Conservation (phyloP, 2,329 filamentous ascomycete species). For the Fusarium goolgardi region DNA sequence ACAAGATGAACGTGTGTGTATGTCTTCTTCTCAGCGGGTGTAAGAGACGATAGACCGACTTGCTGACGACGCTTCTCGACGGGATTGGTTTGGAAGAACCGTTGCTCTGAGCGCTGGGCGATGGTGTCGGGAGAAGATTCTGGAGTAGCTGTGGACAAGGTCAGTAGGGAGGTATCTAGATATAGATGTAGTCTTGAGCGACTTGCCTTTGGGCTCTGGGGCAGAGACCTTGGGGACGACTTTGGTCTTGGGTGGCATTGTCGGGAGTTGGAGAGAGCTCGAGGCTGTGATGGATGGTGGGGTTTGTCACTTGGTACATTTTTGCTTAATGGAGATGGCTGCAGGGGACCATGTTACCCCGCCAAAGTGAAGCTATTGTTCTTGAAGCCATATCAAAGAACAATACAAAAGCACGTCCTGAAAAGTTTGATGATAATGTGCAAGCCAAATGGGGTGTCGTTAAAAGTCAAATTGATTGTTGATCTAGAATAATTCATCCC, state of each 20-base stretch:
- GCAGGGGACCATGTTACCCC: constrained; percentile 38
- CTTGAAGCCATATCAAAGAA: constrained; percentile 26
- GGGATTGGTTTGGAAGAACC: constrained; percentile 64
- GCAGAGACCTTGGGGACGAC: constrained; percentile 49
- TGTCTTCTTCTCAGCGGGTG: constrained; percentile 60
- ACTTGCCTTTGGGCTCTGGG: constrained; percentile 39
- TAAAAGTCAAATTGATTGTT: constrained; percentile 8
- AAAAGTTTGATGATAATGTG: not conserved
- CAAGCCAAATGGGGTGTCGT: constrained; percentile 11
- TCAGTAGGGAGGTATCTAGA: not conserved
- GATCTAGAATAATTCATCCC: constrained; percentile 2
- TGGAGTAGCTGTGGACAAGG: constrained; percentile 41
- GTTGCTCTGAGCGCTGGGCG: constrained; percentile 60
- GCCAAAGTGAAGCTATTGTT: constrained; percentile 45
- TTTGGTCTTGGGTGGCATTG: constrained; percentile 56
- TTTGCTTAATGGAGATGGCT: constrained; percentile 36
- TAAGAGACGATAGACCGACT: constrained; percentile 59
- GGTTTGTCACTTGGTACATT: constrained; percentile 40
- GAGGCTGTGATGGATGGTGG: constrained; percentile 46
- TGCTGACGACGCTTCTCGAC: constrained; percentile 59
- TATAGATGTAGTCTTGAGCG: not conserved
- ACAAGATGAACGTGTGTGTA: constrained; percentile 62
- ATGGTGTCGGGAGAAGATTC: constrained; percentile 58
- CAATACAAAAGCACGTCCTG: constrained; percentile 28
- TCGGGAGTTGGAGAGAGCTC: constrained; percentile 40